Base-by-base conservation (phyloP, 495 filamentous ascomycete species). In the Aspergillus coremiiformis region DNA sequence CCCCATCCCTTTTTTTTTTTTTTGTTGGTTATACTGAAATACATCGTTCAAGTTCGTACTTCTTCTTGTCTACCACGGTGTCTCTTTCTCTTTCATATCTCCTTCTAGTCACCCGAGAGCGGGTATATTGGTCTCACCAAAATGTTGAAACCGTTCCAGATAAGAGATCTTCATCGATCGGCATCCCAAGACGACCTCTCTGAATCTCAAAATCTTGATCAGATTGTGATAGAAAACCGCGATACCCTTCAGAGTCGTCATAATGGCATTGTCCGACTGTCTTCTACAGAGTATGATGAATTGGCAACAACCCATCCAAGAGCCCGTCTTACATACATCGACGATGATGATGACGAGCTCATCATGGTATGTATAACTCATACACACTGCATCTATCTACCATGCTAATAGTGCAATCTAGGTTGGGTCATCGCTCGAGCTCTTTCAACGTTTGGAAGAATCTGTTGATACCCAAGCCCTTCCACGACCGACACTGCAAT, bases 321-420 rank as follows among this genome's bases (percentile, higher is more conserved):
- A 27, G 75, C 78, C 11, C 68, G 65, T 22, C 52, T 82, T 47
- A 78, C 66, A 11, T 82, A 82, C 61, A 24, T 72, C 14, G 79
- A 82, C 56, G 75, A 79, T 30, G 78, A 81, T 53, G 76, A 79
- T 55, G 76, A 69, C 1, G 76, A 78, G 47, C 55, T 72, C 37
- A 81, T 82, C 47, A 79, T 70, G 14, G 79, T 80, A 58, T 65
- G 75, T 61, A 45, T 20, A 6, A n/a, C 37, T 21, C 29, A 45
- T 33, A 1, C 3, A 8, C 19, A 20, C 14, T 43, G 9, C 4
- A 6, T 42, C 50, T 22, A 20, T 21, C 22, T 32, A 47, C 22
- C 15, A 19, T 44, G 10, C 55, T 62, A 56, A 66, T 44, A 4
- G 17, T 39, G 47, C 17, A 52, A 26, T 42, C 22, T 56, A 78